Evolutionary conservation across 2,329 filamentous ascomycete genomes (phyloP).

Genomic region (Aspergillus spinulosporus): DNA sequence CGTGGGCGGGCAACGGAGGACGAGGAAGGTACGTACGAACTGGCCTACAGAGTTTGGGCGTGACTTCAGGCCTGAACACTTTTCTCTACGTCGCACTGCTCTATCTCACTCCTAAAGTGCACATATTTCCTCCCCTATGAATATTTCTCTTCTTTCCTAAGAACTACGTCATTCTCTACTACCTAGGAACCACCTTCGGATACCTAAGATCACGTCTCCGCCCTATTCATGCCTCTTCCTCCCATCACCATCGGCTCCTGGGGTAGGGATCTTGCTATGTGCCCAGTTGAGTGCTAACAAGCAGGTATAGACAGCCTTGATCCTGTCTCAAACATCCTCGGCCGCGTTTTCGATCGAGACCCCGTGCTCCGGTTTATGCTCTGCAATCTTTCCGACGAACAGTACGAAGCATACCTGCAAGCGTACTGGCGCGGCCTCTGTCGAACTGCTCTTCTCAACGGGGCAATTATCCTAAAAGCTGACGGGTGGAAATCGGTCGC

Average conservation of each 20-base stretch:
- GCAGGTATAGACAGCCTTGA: neutral
- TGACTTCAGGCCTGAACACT: neutral
- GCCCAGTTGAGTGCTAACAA: neutral
- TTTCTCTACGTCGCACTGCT: neutral
- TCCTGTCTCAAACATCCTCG: constrained; percentile 1
- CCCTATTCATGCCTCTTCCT: neutral
- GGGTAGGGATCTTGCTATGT: neutral
- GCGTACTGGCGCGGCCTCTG: constrained; percentile 10
- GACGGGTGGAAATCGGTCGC: constrained; percentile 5
- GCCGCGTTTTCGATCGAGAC: constrained; percentile 6
- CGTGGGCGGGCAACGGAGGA: neutral
- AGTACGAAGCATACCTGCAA: neutral
- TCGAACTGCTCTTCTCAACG: constrained; percentile 8
- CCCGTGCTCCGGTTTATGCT: constrained; percentile 9
- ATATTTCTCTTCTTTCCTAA: neutral
- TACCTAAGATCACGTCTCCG: neutral
- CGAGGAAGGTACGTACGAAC: neutral
- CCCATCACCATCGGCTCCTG: neutral
- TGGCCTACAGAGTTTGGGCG: neutral
- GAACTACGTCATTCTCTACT: neutral
- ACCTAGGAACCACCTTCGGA: neutral
- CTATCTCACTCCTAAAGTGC: no score
- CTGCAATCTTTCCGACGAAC: neutral
- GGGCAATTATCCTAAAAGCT: neutral
- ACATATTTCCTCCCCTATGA: neutral